These are phyloP conservation scores for Willaertia magna DNA, from an alignment of 208 protist genomes.

Conservation along the genomic window DNA sequence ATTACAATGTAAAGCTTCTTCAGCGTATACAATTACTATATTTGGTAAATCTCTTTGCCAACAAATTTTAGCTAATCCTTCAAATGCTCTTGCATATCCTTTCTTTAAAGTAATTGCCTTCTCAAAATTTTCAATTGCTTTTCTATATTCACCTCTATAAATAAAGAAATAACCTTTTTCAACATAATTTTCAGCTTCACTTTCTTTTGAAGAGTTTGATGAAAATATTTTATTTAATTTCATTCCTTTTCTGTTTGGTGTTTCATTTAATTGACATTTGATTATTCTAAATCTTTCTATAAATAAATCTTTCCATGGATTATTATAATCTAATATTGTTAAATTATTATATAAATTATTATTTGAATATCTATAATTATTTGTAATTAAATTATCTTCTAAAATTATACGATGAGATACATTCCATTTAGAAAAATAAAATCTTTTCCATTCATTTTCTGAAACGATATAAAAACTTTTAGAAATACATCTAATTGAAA, in stretches of 20 bases:
- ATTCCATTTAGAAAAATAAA: not conserved
- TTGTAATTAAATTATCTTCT: not conserved
- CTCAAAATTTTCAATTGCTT: not conserved
- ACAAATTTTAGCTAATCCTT: not conserved
- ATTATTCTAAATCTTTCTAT: not conserved
- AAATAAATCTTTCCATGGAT: not conserved
- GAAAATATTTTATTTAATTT: too few species aligned
- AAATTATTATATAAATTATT: not conserved
- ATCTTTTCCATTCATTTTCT: not conserved
- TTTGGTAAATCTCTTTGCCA: not conserved
- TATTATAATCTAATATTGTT: not conserved
- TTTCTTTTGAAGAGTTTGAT: too few species aligned
- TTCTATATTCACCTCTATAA: not conserved
- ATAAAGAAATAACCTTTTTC: not conserved
- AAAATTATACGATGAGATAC: not conserved
- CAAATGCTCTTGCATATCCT: not conserved
- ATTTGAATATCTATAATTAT: not conserved
- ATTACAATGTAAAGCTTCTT: not conserved
- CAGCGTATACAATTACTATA: not conserved
- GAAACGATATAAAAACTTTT: not conserved
- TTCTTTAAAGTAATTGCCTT: not conserved
- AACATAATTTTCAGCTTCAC: not conserved
- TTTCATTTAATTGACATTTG: too few species aligned
- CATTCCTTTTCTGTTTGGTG: too few species aligned
- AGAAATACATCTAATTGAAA: not conserved